A percentile compares a stretch with the other conserved stretches of the same genome.
Evolutionary conservation across 148 eudicot genomes (phyloP).

Genomic region (Silene latifolia): DNA sequence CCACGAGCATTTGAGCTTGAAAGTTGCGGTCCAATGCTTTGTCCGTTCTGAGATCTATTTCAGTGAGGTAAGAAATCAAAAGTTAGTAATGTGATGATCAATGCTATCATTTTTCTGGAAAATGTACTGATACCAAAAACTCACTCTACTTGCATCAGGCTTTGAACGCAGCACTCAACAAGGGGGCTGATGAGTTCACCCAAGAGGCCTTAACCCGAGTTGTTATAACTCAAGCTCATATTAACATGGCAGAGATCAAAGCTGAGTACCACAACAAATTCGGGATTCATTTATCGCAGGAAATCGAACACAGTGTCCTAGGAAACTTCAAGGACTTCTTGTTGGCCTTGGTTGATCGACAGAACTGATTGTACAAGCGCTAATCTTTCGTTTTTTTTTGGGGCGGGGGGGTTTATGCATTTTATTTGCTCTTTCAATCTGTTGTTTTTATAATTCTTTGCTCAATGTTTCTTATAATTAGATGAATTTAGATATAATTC

Average conservation of each 20-base stretch:
- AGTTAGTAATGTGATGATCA: neutral
- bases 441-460: neutral
- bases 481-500: no score
- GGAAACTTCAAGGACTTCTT: conserved; percentile 80
- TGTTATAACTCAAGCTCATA: conserved; percentile 62
- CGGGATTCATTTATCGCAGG: conserved; percentile 35
- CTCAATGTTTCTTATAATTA: neutral
- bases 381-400: neutral
- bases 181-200: conserved; percentile 47
- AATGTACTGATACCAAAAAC: conserved; percentile 1
- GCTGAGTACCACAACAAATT: conserved; percentile 37
- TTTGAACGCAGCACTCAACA: conserved; percentile 46
- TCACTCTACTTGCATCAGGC: conserved; percentile 31
- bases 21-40: conserved; percentile 54
- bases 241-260: conserved; percentile 48
- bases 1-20: conserved; percentile 31
- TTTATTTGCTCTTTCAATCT: neutral
- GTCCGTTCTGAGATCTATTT: conserved; percentile 51
- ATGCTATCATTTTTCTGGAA: neutral
- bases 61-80: conserved; percentile 45
- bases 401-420: neutral
- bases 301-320: conserved; percentile 45
- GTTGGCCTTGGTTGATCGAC: conserved; percentile 54
- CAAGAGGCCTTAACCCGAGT: conserved; percentile 66
- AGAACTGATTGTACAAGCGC: neutral